Evolutionary conservation across 106 monocot genomes (phyloP), one percentile per base, ranked within the genome.

Genomic region (Dioscorea dumetorum): DNA sequence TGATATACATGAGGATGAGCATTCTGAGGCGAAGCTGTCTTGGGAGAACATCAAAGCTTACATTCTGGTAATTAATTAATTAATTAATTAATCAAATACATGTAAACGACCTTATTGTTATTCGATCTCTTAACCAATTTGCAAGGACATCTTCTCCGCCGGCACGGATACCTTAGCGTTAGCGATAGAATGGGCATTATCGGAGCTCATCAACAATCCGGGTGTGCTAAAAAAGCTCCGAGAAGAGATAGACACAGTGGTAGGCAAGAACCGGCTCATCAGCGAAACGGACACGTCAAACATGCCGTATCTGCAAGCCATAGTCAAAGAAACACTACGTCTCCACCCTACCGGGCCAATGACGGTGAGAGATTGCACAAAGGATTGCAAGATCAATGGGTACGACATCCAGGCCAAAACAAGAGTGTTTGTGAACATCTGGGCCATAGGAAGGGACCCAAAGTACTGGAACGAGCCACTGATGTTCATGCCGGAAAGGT

Each of bases 21-120:
- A 31, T 1, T 72, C 80, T 1, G 77, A 90, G 53, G 35, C 80
- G n/a, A 85, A 49, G 48, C 71, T 85, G 5, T 80, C 73, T 7
- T 75, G 76, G 23, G 81, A 88, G 8, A 79, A 90, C 70, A 82
- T 90, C 69, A 90, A 90, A 62, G 74, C 66, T 8, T 78, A 83
- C 50, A 24, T 83, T 57, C 17, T 79, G 63, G 67, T 76, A 76
- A 60, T 5, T 10, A 10, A 41, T 6, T 41, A 41, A 28, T 28
- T 28, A n/a, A n/a, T n/a, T n/a, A n/a, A n/a, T n/a, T n/a, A n/a
- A n/a, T n/a, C n/a, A n/a, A 28, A 28, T 28, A 28, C 28, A 28
- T 28, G 28, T 28, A 3, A 1, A 28, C 28, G 3, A 41, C 41
- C 41, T 41, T n/a, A n/a, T 3, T 41, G 10, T 41, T 41, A 41